Percentiles rank a stretch among this genome's conserved stretches.
Conservation (phyloP, 2,329 filamentous ascomycete species). For the Trichoderma guizhouense region DNA sequence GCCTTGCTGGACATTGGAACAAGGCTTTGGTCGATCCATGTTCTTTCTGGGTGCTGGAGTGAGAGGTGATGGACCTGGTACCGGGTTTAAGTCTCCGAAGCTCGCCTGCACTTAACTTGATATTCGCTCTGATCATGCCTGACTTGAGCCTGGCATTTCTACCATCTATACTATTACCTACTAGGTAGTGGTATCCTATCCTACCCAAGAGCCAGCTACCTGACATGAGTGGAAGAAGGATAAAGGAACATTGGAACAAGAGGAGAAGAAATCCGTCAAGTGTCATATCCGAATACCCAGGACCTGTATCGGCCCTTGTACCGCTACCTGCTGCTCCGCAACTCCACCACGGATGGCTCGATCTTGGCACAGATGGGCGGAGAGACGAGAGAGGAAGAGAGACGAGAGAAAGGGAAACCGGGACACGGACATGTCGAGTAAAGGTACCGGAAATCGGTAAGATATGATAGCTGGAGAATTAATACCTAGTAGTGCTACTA, state of each 20-base stretch:
- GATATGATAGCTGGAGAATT: too few relatives aligned
- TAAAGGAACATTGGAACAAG: neutral
- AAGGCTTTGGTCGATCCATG: neutral
- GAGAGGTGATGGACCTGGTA: too few relatives aligned
- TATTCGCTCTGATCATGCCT: neutral
- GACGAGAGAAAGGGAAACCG: neutral
- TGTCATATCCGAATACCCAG: neutral
- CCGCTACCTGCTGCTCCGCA: constrained; percentile 4
- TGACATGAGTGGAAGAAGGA: neutral
- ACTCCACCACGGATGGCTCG: constrained; percentile 7
- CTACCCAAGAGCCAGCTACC: too few relatives aligned
- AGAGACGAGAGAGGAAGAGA: neutral
- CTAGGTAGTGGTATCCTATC: too few relatives aligned
- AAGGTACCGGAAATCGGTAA: neutral
- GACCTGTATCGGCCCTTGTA: neutral
- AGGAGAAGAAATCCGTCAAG: neutral
- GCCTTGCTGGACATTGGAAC: too few relatives aligned
- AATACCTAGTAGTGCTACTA: too few relatives aligned
- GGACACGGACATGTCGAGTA: neutral
- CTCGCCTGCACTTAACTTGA: neutral
- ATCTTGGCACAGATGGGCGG: neutral
- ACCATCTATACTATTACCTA: too few relatives aligned
- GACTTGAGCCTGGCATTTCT: neutral
- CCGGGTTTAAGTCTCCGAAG: neutral
- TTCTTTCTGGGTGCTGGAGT: neutral